These are phyloP conservation scores for Emmonsiellopsis sp. DNA, from an alignment of 2,329 filamentous ascomycete species.

Conservation along the genomic window DNA sequence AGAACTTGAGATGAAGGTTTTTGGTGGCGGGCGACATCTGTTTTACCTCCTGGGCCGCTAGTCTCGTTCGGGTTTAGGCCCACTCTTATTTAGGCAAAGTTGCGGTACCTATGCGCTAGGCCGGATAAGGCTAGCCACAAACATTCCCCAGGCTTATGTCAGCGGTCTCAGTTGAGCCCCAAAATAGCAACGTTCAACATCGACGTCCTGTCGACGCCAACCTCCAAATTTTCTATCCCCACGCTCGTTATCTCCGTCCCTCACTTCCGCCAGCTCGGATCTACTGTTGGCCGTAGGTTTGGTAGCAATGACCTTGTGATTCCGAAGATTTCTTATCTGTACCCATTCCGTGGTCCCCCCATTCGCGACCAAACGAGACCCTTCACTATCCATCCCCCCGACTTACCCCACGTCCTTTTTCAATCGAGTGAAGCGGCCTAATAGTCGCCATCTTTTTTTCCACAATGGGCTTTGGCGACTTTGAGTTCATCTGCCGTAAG, in stretches of 20 bases:
- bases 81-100: neutral
- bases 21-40: no score
- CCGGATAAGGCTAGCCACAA: neutral
- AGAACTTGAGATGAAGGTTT: no score
- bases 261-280: neutral
- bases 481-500: slow-evolving; percentile 74
- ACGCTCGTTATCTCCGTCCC: neutral
- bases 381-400: slow-evolving; percentile 11
- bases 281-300: neutral
- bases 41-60: neutral
- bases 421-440: neutral
- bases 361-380: neutral
- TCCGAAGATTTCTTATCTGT: neutral
- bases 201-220: neutral
- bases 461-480: slow-evolving; percentile 85
- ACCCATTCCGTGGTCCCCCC: neutral
- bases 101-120: neutral
- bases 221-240: neutral
- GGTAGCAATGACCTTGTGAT: neutral
- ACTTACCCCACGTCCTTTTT: slow-evolving; percentile 10
- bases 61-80: neutral
- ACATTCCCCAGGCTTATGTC: neutral
- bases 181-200: slow-evolving; percentile 3
- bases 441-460: neutral
- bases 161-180: neutral